A percentile compares a stretch with the other conserved stretches of the same genome.
These are phyloP conservation scores for Kurtzmaniella quercitrusa DNA, from an alignment of 1,139 yeast species.

Conservation along the genomic window DNA sequence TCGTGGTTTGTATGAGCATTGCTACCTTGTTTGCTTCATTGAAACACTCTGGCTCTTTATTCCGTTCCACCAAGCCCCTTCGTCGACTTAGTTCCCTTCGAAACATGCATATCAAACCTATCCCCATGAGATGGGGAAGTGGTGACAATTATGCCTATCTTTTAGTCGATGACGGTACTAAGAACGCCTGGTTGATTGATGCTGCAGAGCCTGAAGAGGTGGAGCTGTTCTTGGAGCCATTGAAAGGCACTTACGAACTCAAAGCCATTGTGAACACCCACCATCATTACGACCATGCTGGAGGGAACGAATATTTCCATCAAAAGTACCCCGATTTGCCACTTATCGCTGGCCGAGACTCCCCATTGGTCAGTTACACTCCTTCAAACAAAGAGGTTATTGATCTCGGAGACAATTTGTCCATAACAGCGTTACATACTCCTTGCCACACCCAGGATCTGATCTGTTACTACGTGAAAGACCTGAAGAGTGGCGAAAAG, in stretches of 20 bases:
- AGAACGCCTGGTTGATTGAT: constrained; percentile 79
- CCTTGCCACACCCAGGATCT: constrained; percentile 98
- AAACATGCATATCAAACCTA: constrained; percentile 73
- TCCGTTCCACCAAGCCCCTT: neutral
- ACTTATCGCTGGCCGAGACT: constrained; percentile 82
- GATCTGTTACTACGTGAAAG: constrained; percentile 77
- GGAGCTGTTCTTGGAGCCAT: constrained; percentile 17
- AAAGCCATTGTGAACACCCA: constrained; percentile 88
- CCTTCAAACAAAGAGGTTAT: constrained; percentile 64
- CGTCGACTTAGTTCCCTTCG: constrained; percentile 17
- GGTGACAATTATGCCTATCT: constrained; percentile 91
- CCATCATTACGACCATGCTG: constrained; percentile 93
- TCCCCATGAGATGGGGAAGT: constrained; percentile 93
- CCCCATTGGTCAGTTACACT: constrained; percentile 62
- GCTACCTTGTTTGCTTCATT: no score
- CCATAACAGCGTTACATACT: constrained; percentile 83
- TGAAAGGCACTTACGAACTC: constrained; percentile 36
- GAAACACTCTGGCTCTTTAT: neutral
- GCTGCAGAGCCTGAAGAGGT: constrained; percentile 82
- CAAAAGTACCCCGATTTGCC: constrained; percentile 50
- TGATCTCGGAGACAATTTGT: constrained; percentile 56
- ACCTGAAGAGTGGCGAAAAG: constrained; percentile 52
- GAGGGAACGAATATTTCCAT: constrained; percentile 62
- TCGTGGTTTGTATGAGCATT: no score
- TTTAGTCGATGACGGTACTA: constrained; percentile 62